Base-by-base conservation (phyloP, 2,329 filamentous ascomycete species). In the Microdochium paspali region DNA sequence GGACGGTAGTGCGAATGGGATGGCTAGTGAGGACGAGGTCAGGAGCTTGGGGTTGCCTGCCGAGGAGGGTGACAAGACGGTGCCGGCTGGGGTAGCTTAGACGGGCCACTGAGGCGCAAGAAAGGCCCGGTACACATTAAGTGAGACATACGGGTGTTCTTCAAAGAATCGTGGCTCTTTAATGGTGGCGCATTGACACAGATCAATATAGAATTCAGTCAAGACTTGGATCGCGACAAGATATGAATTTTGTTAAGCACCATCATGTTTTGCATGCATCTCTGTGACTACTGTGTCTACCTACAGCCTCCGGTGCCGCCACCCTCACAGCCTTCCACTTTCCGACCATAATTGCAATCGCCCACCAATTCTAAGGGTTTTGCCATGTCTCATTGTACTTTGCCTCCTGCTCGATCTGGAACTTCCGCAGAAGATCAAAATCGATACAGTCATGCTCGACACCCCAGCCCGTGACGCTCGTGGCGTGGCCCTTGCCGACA, bases 371-470 rank as follows among this genome's bases (percentile, higher is more conserved):
- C 31, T 44, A 44, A 23, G n/a, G n/a, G 12, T 28, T 32, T 18
- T 45, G 44, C 44, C 44, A 45, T 4, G 44, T 45, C 15, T 10
- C 6, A 25, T 45, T 45, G 24, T 45, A 45, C 12, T 21, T 31
- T 4, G n/a, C 24, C 44, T 45, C 44, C 44, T 45, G 44, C 25
- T 45, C 44, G 25, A 45, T 45, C 44, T 45, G 44, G 24, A 45
- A 45, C n/a, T 7, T 6, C n/a, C 44, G 24, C n/a, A 45, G 44
- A 3, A 24, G 7, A 7, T 45, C 44, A 24, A 45, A 45, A 23
- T 45, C 31, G 44, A 45, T 45, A 18, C 44, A 45, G 24, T 45
- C 44, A 32, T 45, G 44, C 44, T 45, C 44, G 7, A 45, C 26
- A 5, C 44, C 44, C 44, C 44, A 45, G 9, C 44, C 44, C 24